Base-by-base conservation (phyloP, 2,329 filamentous ascomycete species). In the Trichoderma endophyticum region DNA sequence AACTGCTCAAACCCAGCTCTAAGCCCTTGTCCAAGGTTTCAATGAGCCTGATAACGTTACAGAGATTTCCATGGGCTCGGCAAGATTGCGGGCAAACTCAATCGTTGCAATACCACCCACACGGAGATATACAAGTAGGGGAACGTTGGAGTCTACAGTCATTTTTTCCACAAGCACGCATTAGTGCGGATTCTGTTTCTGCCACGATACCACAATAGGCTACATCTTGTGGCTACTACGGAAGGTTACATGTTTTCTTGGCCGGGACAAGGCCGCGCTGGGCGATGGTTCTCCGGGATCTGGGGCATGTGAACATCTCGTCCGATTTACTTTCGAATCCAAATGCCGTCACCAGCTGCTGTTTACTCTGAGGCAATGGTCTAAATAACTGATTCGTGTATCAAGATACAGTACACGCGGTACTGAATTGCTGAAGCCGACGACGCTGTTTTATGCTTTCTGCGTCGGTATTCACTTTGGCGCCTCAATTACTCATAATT, bases 21-120 rank as follows among this genome's bases (percentile, higher is more conserved):
- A 14, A 39, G 12, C 62, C 21, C 28, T 36, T n/a, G 8, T 18
- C 7, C 24, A 24, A 64, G 34, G 30, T n/a, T 14, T 32, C 9
- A 61, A 51, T 43, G 21, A 26, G 8, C 67, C 39, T 24, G 36
- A 65, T 59, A 51, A 59, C 69, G 61, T 66, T 65, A 60, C 54
- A 65, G 60, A 51, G 30, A 66, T 12, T n/a, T 21, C 54, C 32
- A 5, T 48, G 34, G 15, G 64, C n/a, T 71, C 69, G 69, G 69
- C 62, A 63, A 60, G n/a, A 71, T 66, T 61, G 61, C 69, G 69
- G 69, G 57, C 34, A 66, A 54, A 65, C 54, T 62, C 18, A 64
- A 54, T 54, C 21, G 39, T 51, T 28, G 28, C 24, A 62, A 36
- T 64, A 32, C 39, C 30, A 70, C 57, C 57, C 57, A 70, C 57